Evolutionary conservation across 2,329 filamentous ascomycete genomes (phyloP).

Genomic region (Alternaria sp.): DNA sequence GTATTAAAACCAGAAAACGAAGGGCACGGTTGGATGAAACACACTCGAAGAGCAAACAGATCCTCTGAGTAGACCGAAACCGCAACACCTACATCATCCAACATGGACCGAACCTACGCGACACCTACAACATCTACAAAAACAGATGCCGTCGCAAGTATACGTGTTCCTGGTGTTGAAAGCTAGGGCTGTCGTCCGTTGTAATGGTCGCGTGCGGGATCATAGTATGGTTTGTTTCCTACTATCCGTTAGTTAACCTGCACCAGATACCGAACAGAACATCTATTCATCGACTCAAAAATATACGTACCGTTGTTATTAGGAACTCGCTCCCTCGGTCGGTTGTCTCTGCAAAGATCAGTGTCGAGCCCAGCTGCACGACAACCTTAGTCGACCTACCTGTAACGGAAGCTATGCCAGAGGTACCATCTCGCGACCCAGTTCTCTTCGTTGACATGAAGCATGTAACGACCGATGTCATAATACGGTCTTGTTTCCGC

Average conservation of each 20-base stretch:
- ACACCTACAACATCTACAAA: conserved; percentile 29
- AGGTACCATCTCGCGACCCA: conserved; percentile 61
- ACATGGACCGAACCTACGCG: background rate
- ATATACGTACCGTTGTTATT: conserved; percentile 3
- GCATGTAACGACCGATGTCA: conserved; percentile 51
- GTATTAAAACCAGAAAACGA: background rate
- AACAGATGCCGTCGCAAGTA: conserved; percentile 2
- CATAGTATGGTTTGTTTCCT: conserved; percentile 27
- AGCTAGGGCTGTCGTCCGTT: conserved; percentile 11
- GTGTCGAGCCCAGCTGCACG: background rate
- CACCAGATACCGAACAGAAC: background rate
- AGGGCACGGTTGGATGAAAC: background rate
- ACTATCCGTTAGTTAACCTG: conserved; percentile 1
- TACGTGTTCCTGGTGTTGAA: background rate
- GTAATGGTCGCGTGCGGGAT: conserved; percentile 31
- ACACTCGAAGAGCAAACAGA: conserved; percentile 7
- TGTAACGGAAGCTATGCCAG: conserved; percentile 60
- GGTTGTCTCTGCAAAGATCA: conserved; percentile 42
- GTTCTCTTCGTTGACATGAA: conserved; percentile 53
- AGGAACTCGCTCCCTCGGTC: conserved; percentile 11
- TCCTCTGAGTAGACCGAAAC: conserved; percentile 5
- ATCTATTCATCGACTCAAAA: background rate
- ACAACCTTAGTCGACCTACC: conserved; percentile 13
- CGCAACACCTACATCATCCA: conserved; percentile 13
- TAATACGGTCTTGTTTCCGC: conserved; percentile 51